Conservation (phyloP, 2,329 filamentous ascomycete genomes). For the Diplocarpon mali region DNA sequence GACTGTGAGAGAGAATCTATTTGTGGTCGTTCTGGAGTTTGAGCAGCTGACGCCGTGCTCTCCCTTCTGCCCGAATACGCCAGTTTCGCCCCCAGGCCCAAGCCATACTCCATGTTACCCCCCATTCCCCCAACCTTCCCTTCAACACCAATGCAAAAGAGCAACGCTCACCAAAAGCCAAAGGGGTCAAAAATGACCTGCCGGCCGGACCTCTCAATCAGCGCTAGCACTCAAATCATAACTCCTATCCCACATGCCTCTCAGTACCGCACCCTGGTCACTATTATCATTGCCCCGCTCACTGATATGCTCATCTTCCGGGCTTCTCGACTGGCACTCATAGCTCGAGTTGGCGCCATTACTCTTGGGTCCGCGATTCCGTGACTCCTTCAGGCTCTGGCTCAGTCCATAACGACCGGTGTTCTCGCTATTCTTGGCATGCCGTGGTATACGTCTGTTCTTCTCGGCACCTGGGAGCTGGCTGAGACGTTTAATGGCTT, state of each 20-base stretch:
- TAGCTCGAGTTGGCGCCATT: constrained; percentile 13
- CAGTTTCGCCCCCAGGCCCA: not conserved
- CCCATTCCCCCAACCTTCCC: too few species aligned
- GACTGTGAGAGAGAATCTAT: not conserved
- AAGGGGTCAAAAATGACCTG: not conserved
- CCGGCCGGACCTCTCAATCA: constrained; percentile 15
- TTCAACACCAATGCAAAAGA: not conserved
- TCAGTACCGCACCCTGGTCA: constrained; percentile 39
- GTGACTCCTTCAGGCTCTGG: constrained; percentile 31
- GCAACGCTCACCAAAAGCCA: not conserved
- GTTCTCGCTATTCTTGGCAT: constrained; percentile 26
- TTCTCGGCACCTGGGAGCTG: constrained; percentile 42
- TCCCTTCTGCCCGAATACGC: not conserved
- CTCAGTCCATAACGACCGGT: constrained; percentile 28
- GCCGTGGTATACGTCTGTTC: constrained; percentile 36
- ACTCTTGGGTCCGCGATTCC: constrained; percentile 3
- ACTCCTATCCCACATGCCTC: constrained; percentile 52
- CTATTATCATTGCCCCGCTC: constrained; percentile 37
- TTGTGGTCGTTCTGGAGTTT: not conserved
- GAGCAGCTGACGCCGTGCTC: not conserved
- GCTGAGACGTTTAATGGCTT: constrained; percentile 45
- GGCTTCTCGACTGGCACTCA: constrained; percentile 12
- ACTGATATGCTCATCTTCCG: constrained; percentile 8
- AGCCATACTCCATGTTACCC: too few species aligned
- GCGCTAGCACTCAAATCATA: constrained; percentile 44